phyloP scores from a whole-genome alignment of 306 rosid genomes.

The Herpetospermum pedunculosum region DNA sequence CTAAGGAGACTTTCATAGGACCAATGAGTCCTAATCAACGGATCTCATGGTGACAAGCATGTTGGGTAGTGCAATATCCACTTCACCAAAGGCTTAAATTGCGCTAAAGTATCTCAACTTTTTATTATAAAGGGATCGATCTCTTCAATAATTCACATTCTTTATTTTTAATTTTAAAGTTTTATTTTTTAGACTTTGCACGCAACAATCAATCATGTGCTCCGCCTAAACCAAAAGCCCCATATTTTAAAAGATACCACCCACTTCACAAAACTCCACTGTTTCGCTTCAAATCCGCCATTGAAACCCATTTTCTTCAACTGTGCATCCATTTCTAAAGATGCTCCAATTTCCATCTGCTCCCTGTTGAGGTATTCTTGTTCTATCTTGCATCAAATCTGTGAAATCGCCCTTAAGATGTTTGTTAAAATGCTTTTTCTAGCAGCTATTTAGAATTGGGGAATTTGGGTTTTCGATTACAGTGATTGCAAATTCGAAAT shows the following conservation, averaged over 20 bases:
- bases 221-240: constrained; percentile 6
- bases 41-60: neutral
- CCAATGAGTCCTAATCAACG: neutral
- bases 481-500: neutral
- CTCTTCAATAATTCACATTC: neutral
- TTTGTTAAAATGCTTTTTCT: neutral
- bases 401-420: neutral
- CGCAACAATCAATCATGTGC: neutral
- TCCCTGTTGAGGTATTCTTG: neutral
- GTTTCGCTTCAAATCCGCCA: constrained; percentile 1
- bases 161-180: neutral
- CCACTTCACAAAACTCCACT: neutral
- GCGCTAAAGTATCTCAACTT: constrained; percentile 6
- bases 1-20: neutral
- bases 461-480: neutral
- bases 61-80: constrained; percentile 2
- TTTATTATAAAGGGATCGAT: neutral
- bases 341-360: neutral
- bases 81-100: neutral
- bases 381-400: neutral
- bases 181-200: neutral
- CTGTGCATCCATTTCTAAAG: neutral
- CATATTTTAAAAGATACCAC: neutral
- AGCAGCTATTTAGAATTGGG: neutral
- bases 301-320: neutral